phyloP scores from a whole-genome alignment of 1,139 yeast genomes.

The Spathaspora sp. region DNA sequence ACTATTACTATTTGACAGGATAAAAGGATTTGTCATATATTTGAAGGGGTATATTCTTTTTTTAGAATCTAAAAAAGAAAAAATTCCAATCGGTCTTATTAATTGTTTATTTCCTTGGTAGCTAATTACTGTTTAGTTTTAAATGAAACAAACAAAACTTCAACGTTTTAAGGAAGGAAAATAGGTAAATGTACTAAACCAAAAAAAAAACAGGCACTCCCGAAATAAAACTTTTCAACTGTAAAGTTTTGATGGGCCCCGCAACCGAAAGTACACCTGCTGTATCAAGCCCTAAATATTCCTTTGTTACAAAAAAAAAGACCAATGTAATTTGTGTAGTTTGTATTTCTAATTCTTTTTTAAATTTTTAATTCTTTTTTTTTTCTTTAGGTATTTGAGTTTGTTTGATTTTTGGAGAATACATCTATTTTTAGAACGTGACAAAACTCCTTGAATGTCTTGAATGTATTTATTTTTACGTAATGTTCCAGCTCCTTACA shows the following conservation, averaged over 20 bases:
- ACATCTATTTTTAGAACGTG: no score
- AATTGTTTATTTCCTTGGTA: neutral
- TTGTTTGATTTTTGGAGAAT: no score
- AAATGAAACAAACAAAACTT: no score
- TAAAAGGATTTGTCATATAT: neutral
- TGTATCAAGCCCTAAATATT: neutral
- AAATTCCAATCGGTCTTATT: neutral
- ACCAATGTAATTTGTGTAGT: no score
- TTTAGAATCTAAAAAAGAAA: no score
- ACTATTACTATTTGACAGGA: neutral
- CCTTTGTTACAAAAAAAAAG: neutral
- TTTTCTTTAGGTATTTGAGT: no score
- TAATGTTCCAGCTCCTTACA: no score
- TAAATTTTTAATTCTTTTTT: neutral
- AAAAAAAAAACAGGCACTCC: neutral
- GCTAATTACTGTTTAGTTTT: neutral
- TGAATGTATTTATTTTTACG: no score
- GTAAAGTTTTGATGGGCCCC: neutral
- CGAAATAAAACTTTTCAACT: neutral
- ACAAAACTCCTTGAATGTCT: no score
- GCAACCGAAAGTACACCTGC: neutral
- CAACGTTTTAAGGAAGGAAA: neutral
- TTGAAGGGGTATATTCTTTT: neutral
- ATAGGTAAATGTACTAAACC: neutral
- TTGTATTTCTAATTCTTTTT: neutral